A percentile compares a stretch with the other conserved stretches of the same genome.
These are phyloP conservation scores for Trichoderma asperelloides DNA, from an alignment of 495 filamentous ascomycete genomes.

Conservation along the genomic window DNA sequence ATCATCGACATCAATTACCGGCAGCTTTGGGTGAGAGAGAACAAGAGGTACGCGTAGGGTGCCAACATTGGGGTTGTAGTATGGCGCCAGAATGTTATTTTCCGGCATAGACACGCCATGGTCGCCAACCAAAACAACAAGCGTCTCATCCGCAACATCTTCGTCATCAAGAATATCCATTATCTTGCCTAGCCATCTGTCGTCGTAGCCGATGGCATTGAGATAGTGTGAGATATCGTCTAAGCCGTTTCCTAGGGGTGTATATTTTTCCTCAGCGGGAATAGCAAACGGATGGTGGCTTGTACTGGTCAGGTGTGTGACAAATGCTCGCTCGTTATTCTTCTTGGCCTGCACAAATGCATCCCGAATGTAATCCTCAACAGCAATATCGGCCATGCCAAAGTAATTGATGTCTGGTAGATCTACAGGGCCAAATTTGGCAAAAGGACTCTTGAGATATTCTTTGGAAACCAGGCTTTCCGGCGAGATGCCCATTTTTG, in stretches of 20 bases:
- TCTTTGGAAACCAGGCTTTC: constrained; percentile 27
- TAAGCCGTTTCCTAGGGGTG: constrained; percentile 4
- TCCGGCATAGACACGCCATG: constrained; percentile 39
- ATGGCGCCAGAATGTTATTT: constrained; percentile 36
- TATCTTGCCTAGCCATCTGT: constrained; percentile 36
- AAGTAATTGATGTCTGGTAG: constrained; percentile 36
- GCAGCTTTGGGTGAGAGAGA: constrained; percentile 38
- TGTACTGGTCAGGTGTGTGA: constrained; percentile 38
- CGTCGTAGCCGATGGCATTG: constrained; percentile 34
- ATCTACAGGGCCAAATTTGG: constrained; percentile 26
- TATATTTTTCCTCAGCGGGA: constrained; percentile 27
- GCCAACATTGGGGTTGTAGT: constrained; percentile 41
- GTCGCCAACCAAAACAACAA: constrained; percentile 42
- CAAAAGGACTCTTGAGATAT: constrained; percentile 19
- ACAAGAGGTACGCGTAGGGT: constrained; percentile 45
- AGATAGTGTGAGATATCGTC: constrained; percentile 31
- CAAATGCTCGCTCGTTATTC: constrained; percentile 36
- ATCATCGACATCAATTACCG: constrained; percentile 31
- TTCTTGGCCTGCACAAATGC: constrained; percentile 31
- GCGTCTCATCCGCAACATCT: constrained; percentile 40
- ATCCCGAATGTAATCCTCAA: constrained; percentile 34
- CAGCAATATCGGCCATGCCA: constrained; percentile 37
- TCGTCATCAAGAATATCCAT: constrained; percentile 37
- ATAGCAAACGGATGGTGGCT: constrained; percentile 38
- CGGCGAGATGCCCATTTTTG: constrained; percentile 30